Percentiles rank a stretch among this genome's conserved stretches.
Conservation (phyloP, 257 asterid genomes). For the Osmanthus fragrans region DNA sequence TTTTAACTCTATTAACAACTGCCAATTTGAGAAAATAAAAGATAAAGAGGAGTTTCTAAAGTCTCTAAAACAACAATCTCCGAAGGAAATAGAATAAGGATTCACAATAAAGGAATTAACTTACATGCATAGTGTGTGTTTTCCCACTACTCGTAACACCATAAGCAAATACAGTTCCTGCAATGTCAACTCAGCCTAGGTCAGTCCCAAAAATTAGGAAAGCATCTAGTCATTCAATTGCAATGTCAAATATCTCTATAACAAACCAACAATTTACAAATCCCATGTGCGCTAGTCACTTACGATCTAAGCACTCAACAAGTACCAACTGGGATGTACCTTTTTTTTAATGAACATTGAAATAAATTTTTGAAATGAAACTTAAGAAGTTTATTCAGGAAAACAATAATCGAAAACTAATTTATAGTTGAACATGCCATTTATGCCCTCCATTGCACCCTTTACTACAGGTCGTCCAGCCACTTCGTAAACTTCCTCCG, state of each 20-base stretch:
- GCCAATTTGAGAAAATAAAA: constrained; percentile 5
- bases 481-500: constrained; percentile 89
- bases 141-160: constrained; percentile 99
- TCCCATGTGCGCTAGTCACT: neutral
- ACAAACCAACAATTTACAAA: constrained; percentile 18
- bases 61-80: constrained; percentile 9
- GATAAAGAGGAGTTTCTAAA: constrained; percentile 8
- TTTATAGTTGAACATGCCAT: constrained; percentile 54
- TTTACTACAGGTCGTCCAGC: constrained; percentile 97
- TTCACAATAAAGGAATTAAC: constrained; percentile 32
- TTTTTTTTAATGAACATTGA: neutral
- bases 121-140: constrained; percentile 99
- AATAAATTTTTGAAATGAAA: constrained; percentile 3
- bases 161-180: constrained; percentile 99
- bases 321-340: constrained; percentile 16
- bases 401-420: constrained; percentile 1
- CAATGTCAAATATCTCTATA: neutral
- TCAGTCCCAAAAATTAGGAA: constrained; percentile 23
- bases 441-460: constrained; percentile 98
- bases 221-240: constrained; percentile 10
- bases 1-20: constrained; percentile 2
- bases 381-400: constrained; percentile 3
- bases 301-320: constrained; percentile 6
- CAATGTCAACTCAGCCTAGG: constrained; percentile 29
- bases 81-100: constrained; percentile 14